Evolutionary conservation across 2,329 filamentous ascomycete species (phyloP), one percentile per base, ranked within the genome.

Genomic region (Verticillium albo-atrum): DNA sequence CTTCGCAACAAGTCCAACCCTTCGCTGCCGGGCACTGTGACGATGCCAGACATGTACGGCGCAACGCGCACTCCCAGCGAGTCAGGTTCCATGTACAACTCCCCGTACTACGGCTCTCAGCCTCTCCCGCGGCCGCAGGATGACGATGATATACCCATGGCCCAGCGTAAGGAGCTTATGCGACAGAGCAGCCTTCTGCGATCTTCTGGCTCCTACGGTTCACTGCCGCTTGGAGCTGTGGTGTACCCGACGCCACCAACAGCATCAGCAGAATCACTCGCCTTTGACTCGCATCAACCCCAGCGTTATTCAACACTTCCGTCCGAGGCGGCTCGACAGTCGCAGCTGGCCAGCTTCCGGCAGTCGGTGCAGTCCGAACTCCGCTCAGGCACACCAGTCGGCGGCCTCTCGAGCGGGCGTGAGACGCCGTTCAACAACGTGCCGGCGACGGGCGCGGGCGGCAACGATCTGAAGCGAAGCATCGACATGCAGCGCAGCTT

Each of bases 61-160:
- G 55, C 58, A 9, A 65, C 70, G 25, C 64, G 70, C 34, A 60
- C 72, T 2, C 67, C 68, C 1, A 79, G 76, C 60, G 80, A 83
- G 53, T 71, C 76, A 3, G 75, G 73, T 3, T 77, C 76, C 5
- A 56, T 79, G 10, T 64, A 74, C 63, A 74, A 76, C 62, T 72
- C 76, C 58, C 62, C 71, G 15, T 67, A 69, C 59, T 69, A 72
- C 56, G 59, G n/a, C 20, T 61, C 62, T 2, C 23, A 27, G 61
- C 67, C 42, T 63, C 69, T 23, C 64, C 66, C 58, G 61, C 23
- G 70, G 9, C 70, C 69, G 23, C 68, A 76, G 20, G 82, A 85
- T 64, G 77, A 81, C 1, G 90, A 93, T 61, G 84, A 92, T 59
- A 79, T 94, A 64, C 88, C 90, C 0, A 79, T 95, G 20, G 89